phyloP scores from a whole-genome alignment of 139 green algal species.

The Chlorella sp. region DNA sequence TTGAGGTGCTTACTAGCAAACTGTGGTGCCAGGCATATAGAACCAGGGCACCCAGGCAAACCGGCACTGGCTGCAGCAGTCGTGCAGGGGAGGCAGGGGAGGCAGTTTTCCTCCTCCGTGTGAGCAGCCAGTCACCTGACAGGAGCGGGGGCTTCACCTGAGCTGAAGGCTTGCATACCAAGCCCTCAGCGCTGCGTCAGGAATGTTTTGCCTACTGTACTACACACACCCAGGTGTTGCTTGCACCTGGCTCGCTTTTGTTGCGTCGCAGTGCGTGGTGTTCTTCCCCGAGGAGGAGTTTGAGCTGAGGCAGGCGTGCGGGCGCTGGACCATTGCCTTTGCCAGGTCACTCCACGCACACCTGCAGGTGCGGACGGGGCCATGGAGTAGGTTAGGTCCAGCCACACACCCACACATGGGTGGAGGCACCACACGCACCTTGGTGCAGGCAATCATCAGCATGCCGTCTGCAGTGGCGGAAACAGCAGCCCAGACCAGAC shows the following conservation, averaged over 20 bases:
- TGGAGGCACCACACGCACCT: too few species aligned
- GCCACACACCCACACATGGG: too few species aligned
- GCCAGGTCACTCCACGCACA: conserved; percentile 26
- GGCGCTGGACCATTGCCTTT: conserved; percentile 35
- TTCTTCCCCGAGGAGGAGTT: conserved; percentile 28
- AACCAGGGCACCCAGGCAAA: too few species aligned
- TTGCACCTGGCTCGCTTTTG: too few species aligned
- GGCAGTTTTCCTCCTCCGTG: not conserved
- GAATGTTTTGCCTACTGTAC: too few species aligned
- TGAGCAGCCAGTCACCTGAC: not conserved
- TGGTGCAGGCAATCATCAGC: not conserved
- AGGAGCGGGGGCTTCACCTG: not conserved
- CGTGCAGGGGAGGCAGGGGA: not conserved
- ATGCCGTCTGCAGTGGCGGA: too few species aligned
- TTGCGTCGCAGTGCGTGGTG: conserved; percentile 6
- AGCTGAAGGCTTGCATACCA: not conserved
- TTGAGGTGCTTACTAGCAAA: not conserved
- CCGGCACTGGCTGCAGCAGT: not conserved
- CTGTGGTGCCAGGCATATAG: too few species aligned
- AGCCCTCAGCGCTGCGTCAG: not conserved
- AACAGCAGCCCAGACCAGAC: not conserved
- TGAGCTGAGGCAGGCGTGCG: conserved; percentile 27
- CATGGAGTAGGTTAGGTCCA: not conserved
- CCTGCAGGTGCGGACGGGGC: conserved; percentile 19
- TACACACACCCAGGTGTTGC: too few species aligned